Conservation (phyloP, 2,329 filamentous ascomycete species). For the Penicillium sp. region DNA sequence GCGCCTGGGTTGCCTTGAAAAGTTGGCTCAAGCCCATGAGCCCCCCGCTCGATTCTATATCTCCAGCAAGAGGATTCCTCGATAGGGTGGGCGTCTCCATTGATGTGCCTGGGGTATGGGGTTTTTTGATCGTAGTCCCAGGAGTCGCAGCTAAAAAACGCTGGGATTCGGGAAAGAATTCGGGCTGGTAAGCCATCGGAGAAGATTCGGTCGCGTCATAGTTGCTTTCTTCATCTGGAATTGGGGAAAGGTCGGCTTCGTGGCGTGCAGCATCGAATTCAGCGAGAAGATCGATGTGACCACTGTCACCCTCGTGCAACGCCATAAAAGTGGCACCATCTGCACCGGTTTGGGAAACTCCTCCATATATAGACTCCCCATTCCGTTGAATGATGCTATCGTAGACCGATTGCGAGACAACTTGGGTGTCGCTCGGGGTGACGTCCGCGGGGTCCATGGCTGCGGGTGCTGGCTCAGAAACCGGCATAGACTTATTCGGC, state of each 20-base stretch:
- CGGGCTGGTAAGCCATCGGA: slow-evolving; percentile 37
- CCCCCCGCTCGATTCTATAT: slow-evolving; percentile 37
- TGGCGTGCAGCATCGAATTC: slow-evolving; percentile 34
- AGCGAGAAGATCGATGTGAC: slow-evolving; percentile 45
- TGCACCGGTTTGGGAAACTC: slow-evolving; percentile 23
- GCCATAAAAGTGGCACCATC: slow-evolving; percentile 40
- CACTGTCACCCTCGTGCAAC: slow-evolving; percentile 43
- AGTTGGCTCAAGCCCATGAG: slow-evolving; percentile 50
- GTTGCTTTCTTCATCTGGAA: slow-evolving; percentile 46
- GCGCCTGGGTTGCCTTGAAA: slow-evolving; percentile 50
- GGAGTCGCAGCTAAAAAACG: slow-evolving; percentile 47
- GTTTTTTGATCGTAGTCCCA: slow-evolving; percentile 38
- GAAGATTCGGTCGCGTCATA: slow-evolving; percentile 38
- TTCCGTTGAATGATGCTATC: slow-evolving; percentile 42
- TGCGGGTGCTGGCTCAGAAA: slow-evolving; percentile 21
- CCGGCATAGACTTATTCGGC: slow-evolving; percentile 16
- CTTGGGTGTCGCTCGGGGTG: slow-evolving; percentile 44
- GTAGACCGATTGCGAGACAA: slow-evolving; percentile 47
- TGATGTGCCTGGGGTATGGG: slow-evolving; percentile 26
- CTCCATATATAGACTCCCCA: slow-evolving; percentile 29
- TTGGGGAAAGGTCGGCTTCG: slow-evolving; percentile 44
- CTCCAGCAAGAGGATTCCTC: slow-evolving; percentile 44
- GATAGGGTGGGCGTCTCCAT: slow-evolving; percentile 42
- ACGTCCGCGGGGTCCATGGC: slow-evolving; percentile 39
- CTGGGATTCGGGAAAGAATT: slow-evolving; percentile 50